Evolutionary conservation across 495 filamentous ascomycete species (phyloP), one percentile per base, ranked within the genome.

Genomic region (Penicillium antarcticum): DNA sequence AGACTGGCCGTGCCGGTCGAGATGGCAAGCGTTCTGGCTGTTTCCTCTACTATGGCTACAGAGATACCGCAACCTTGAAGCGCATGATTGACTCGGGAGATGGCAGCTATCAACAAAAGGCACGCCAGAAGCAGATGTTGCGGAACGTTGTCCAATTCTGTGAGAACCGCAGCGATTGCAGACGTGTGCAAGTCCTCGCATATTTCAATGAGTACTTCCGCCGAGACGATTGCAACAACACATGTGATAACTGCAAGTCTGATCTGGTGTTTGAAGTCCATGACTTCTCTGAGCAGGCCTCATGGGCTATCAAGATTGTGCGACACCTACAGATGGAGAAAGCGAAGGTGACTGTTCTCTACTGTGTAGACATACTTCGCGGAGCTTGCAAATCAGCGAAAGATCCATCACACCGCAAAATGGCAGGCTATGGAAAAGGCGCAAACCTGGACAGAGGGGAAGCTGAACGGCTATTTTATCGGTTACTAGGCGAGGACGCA

Each of bases 1-100:
- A 98, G 61, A 98, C 92, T 10, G 94, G 94, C 0, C 87, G 94
- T 39, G 94, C 94, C 17, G 94, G 94, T 8, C 82, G 94, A 57
- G 94, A 99, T 68, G 92, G 91, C 9, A 83, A 89, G 55, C 77
- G 77, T 9, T 96, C 92, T 11, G 85, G 87, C 32, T 99, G 94
- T 69, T 95, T 90, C 57, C 76, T 99, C 29, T 97, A 85, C 65
- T 99, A 91, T 55, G 74, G 76, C 36, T 96, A 91, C 67, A 75
- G 69, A 16, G 94, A 99, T 52, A 79, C 79, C 32, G 82, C 60
- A 51, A 73, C 59, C 51, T 67, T 79, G 52, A 87, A 70, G 61
- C 80, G 74, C 17, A 88, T 99, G 85, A 96, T 97, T 45, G 75
- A 87, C 13, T 76, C 85, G 2, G 81, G 86, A 2, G 89, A 96